Evolutionary conservation across 345 rosid species (phyloP).

Genomic region (Aegle marmelos): DNA sequence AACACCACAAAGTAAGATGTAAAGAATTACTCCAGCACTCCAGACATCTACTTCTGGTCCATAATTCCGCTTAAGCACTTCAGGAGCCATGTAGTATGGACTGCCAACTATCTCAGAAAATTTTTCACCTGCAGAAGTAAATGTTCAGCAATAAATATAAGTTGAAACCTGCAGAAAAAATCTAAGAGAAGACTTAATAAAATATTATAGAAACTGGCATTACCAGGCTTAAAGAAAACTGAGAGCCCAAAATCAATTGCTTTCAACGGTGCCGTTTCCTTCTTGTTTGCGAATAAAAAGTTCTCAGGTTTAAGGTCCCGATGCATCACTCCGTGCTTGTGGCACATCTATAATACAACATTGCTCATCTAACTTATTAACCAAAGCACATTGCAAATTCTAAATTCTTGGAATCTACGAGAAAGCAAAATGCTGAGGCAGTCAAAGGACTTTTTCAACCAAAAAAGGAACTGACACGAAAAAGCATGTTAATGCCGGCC

Average conservation of each 20-base stretch:
- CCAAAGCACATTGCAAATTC: not conserved
- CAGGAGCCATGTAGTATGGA: slow-evolving; percentile 99
- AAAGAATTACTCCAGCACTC: slow-evolving; percentile 97
- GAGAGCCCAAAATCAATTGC: slow-evolving; percentile 96
- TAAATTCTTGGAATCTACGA: not conserved
- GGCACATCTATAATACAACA: slow-evolving; percentile 65
- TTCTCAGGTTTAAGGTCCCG: slow-evolving; percentile 95
- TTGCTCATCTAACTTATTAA: slow-evolving; percentile 6
- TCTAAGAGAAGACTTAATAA: not conserved
- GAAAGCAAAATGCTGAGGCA: not conserved
- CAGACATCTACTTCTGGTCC: slow-evolving; percentile 95
- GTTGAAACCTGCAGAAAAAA: not conserved
- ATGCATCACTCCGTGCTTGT: slow-evolving; percentile 87
- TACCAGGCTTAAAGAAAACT: slow-evolving; percentile 95
- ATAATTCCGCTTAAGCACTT: slow-evolving; percentile 78
- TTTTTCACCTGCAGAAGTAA: slow-evolving; percentile 57
- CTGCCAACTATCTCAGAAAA: slow-evolving; percentile 94
- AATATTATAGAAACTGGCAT: slow-evolving; percentile 5
- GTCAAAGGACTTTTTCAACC: not conserved
- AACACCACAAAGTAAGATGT: slow-evolving; percentile 88
- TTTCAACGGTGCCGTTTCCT: slow-evolving; percentile 78
- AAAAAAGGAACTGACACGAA: not conserved
- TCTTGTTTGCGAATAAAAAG: slow-evolving; percentile 85
- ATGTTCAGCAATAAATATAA: slow-evolving; percentile 12
- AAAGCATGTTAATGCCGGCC: not conserved